These are phyloP conservation scores for Shiraia sp. DNA, from an alignment of 2,329 filamentous ascomycete genomes.

Conservation along the genomic window DNA sequence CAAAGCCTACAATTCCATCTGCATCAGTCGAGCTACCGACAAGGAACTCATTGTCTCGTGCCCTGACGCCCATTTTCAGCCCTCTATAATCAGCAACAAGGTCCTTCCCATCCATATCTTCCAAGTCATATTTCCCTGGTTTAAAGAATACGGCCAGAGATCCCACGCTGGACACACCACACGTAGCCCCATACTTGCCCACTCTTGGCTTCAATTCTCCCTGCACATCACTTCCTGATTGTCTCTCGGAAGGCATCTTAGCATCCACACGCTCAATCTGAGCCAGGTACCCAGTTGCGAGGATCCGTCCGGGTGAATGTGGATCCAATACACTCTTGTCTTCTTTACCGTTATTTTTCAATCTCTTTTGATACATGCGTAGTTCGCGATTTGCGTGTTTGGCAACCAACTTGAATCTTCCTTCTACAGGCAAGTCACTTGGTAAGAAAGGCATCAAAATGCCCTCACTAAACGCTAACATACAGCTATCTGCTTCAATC, in stretches of 20 bases:
- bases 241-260: constrained; percentile 38
- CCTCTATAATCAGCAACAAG: constrained; percentile 48
- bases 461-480: constrained; percentile 54
- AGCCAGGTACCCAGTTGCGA: constrained; percentile 50
- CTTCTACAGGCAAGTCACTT: constrained; percentile 40
- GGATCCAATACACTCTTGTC: constrained; percentile 33
- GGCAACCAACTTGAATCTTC: constrained; percentile 46
- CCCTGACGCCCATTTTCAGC: constrained; percentile 46
- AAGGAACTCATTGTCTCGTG: constrained; percentile 52
- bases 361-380: constrained; percentile 50
- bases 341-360: constrained; percentile 14
- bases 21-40: constrained; percentile 47
- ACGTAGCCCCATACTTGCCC: constrained; percentile 45
- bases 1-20: constrained; percentile 41
- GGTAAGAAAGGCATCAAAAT: constrained; percentile 50
- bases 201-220: constrained; percentile 39
- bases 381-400: constrained; percentile 50
- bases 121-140: constrained; percentile 29
- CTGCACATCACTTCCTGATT: constrained; percentile 40
- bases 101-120: constrained; percentile 30
- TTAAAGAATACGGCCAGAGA: constrained; percentile 40
- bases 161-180: constrained; percentile 51
- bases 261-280: constrained; percentile 45
- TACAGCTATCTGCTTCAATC: constrained; percentile 48
- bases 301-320: constrained; percentile 45